These are phyloP conservation scores for Brettanomyces sp. DNA, from an alignment of 805 yeast species.

Conservation along the genomic window DNA sequence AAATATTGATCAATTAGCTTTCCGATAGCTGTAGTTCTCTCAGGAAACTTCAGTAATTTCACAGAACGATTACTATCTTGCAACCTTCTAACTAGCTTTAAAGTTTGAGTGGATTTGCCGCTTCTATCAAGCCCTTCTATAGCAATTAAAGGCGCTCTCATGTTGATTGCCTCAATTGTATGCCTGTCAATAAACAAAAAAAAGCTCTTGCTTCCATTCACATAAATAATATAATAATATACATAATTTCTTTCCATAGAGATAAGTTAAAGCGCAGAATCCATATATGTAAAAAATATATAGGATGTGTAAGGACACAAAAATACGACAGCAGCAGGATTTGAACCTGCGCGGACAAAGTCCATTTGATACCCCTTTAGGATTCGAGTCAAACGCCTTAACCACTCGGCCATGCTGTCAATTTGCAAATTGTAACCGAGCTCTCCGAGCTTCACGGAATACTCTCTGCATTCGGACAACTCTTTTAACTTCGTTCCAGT, in stretches of 20 bases:
- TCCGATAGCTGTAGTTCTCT: slow-evolving; percentile 78
- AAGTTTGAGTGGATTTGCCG: slow-evolving; percentile 84
- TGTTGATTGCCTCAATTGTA: too few species aligned
- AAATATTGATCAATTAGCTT: slow-evolving; percentile 66
- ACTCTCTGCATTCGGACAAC: too few species aligned
- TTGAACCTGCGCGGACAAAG: slow-evolving; percentile 61
- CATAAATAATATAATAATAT: too few species aligned
- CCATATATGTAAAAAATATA: too few species aligned
- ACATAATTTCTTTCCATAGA: too few species aligned
- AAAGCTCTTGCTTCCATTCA: too few species aligned
- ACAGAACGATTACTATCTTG: slow-evolving; percentile 25
- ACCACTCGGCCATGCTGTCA: slow-evolving; percentile 33
- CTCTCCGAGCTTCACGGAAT: too few species aligned
- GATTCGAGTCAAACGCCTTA: slow-evolving; percentile 30
- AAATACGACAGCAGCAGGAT: slow-evolving; percentile 51
- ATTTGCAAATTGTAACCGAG: neutral
- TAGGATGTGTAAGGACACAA: too few species aligned
- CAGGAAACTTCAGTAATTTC: slow-evolving; percentile 72
- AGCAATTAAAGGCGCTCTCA: slow-evolving; percentile 65
- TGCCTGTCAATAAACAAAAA: too few species aligned
- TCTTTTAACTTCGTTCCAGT: too few species aligned
- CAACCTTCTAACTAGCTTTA: slow-evolving; percentile 25
- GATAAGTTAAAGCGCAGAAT: too few species aligned
- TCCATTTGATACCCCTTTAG: slow-evolving; percentile 31
- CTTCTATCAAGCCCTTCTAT: slow-evolving; percentile 93